These are phyloP conservation scores for Anthostomella pinea DNA, from an alignment of 2,329 filamentous ascomycete genomes.

Conservation along the genomic window DNA sequence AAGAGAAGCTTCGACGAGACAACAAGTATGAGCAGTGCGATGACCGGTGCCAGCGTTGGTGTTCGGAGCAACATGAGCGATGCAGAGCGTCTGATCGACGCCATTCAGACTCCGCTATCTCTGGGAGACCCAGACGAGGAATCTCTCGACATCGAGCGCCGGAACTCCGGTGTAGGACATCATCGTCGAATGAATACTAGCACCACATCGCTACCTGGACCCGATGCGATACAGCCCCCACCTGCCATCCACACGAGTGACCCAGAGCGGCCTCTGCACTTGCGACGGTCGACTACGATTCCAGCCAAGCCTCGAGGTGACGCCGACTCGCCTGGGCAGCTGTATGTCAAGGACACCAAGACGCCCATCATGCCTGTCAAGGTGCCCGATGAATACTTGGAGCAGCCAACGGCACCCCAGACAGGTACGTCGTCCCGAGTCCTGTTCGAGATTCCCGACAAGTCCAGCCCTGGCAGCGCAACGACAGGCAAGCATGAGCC, in stretches of 20 bases:
- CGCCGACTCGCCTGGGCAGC: conserved; percentile 35
- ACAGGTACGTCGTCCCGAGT: conserved; percentile 33
- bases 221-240: conserved; percentile 1
- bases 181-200: conserved; percentile 9
- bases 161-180: conserved; percentile 18
- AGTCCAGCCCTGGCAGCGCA: conserved; percentile 3
- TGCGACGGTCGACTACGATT: conserved; percentile 6
- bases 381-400: conserved; percentile 45
- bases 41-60: conserved; percentile 48
- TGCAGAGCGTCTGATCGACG: conserved; percentile 69
- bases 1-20: conserved; percentile 37
- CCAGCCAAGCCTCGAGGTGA: conserved; percentile 13
- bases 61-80: conserved; percentile 55
- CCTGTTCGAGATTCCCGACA: conserved; percentile 37
- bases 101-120: conserved; percentile 60
- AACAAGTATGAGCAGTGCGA: conserved; percentile 39
- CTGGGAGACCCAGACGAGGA: conserved; percentile 36
- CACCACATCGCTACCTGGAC: conserved; percentile 10
- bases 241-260: not conserved
- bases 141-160: conserved; percentile 11
- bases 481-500: conserved; percentile 2
- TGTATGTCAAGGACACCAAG: conserved; percentile 42
- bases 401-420: conserved; percentile 32
- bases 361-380: conserved; percentile 47
- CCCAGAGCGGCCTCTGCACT: conserved; percentile 3